Conservation (phyloP, 2,329 filamentous ascomycete genomes). For the Coleophoma eucalyptorum region DNA sequence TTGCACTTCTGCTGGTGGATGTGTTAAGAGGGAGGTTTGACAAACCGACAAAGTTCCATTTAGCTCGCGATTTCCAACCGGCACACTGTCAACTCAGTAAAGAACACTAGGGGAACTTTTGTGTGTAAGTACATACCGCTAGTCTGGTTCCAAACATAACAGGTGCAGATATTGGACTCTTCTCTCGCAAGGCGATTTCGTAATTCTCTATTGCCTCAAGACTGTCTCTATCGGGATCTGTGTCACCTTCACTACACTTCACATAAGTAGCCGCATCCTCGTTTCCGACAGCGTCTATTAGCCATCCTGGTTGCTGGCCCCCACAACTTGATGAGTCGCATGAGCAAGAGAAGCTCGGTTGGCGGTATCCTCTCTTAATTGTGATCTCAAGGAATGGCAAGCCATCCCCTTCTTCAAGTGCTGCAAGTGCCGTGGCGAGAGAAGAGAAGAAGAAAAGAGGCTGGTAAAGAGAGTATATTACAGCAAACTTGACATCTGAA, state of each 20-base stretch:
- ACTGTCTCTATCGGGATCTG: background rate
- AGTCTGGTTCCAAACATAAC: constrained; percentile 25
- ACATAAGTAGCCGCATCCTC: constrained; percentile 9
- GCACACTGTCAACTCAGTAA: too few species aligned
- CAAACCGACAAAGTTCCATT: too few species aligned
- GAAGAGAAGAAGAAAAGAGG: constrained; percentile 14
- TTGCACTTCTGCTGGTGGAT: too few species aligned
- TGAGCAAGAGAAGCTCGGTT: constrained; percentile 27
- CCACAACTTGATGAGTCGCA: background rate
- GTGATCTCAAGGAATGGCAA: constrained; percentile 26
- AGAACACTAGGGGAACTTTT: background rate
- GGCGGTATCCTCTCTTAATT: constrained; percentile 22
- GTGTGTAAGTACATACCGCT: background rate
- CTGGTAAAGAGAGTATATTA: constrained; percentile 14
- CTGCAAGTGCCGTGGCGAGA: constrained; percentile 11
- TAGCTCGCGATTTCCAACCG: too few species aligned
- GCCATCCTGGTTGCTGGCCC: background rate
- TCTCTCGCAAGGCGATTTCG: constrained; percentile 9
- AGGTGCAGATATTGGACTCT: constrained; percentile 38
- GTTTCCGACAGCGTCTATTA: background rate
- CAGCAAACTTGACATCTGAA: constrained; percentile 13
- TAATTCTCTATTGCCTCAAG: constrained; percentile 10
- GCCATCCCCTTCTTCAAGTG: constrained; percentile 31
- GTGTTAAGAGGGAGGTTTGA: too few species aligned
- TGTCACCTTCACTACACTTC: constrained; percentile 9